Evolutionary conservation across 306 rosid genomes (phyloP).

Genomic region (Hippophae rhamnoides): DNA sequence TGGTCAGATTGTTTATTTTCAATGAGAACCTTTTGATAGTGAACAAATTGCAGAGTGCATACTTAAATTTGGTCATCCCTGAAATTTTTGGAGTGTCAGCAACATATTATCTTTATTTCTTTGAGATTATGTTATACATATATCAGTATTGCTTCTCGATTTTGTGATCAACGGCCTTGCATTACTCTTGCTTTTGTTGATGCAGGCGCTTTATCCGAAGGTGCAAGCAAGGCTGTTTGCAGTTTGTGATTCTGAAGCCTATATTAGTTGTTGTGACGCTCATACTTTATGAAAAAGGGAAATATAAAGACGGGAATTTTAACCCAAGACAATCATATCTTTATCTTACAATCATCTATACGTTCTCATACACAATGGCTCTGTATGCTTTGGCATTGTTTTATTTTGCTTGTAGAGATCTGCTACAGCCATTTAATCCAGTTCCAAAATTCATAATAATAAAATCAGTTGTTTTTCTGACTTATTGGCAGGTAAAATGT

Average conservation of each 20-base stretch:
- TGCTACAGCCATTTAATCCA: slow-evolving; percentile 96
- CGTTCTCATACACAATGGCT: slow-evolving; percentile 82
- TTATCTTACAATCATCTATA: slow-evolving; percentile 88
- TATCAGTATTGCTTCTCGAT: no score
- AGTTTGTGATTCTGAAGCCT: slow-evolving; percentile 97
- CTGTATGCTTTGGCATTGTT: slow-evolving; percentile 80
- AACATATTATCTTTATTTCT: no score
- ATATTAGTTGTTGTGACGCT: slow-evolving; percentile 74
- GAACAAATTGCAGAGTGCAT: neutral
- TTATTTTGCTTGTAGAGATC: slow-evolving; percentile 92
- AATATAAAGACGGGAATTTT: slow-evolving; percentile 81
- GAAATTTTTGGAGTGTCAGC: no score
- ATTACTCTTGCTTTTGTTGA: slow-evolving; percentile 18
- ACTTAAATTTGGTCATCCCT: neutral
- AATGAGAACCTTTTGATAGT: no score
- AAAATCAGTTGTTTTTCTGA: slow-evolving; percentile 93
- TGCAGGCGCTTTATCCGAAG: slow-evolving; percentile 96
- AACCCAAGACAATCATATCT: slow-evolving; percentile 79
- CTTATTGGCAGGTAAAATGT: slow-evolving; percentile 88
- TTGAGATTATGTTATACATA: no score
- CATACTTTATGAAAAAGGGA: slow-evolving; percentile 78
- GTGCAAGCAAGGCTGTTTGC: slow-evolving; percentile 98
- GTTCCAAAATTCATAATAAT: slow-evolving; percentile 90
- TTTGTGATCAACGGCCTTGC: slow-evolving; percentile 8
- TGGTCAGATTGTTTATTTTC: neutral